phyloP scores from a whole-genome alignment of 768 basidiomycete genomes.

The Pleurotus salmoneostramineus region DNA sequence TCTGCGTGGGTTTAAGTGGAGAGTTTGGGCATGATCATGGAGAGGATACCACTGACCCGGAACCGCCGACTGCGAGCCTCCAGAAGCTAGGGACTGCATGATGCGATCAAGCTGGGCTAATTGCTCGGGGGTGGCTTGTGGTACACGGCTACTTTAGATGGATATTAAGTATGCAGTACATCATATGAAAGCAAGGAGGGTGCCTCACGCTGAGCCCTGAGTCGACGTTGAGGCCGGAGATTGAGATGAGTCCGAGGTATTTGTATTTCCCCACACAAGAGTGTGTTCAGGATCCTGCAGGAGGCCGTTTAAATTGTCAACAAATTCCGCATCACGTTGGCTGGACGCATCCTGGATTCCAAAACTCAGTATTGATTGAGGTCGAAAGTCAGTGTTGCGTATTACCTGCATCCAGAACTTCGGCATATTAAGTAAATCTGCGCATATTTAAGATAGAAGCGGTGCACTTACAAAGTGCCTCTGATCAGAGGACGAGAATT shows the following conservation, averaged over 20 bases:
- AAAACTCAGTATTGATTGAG: neutral
- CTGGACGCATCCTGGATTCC: slow-evolving; percentile 59
- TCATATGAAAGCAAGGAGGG: slow-evolving; percentile 8
- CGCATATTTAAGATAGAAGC: neutral
- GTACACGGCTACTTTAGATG: neutral
- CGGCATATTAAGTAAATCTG: slow-evolving; percentile 6
- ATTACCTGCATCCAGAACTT: slow-evolving; percentile 88
- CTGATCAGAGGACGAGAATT: slow-evolving; percentile 87
- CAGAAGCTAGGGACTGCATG: slow-evolving; percentile 37
- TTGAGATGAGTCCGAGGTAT: slow-evolving; percentile 25
- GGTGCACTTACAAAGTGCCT: slow-evolving; percentile 71
- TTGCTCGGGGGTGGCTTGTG: slow-evolving; percentile 56
- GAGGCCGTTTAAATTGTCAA: slow-evolving; percentile 65
- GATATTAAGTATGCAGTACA: neutral
- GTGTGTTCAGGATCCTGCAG: slow-evolving; percentile 63
- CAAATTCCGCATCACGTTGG: slow-evolving; percentile 69
- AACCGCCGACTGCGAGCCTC: slow-evolving; percentile 23
- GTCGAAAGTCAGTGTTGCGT: neutral
- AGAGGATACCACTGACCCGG: slow-evolving; percentile 24
- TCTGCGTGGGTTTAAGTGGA: slow-evolving; percentile 25
- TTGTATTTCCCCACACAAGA: slow-evolving; percentile 47
- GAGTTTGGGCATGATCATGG: neutral
- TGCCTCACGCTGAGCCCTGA: slow-evolving; percentile 28
- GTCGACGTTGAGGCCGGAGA: slow-evolving; percentile 46
- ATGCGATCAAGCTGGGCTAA: slow-evolving; percentile 58